phyloP scores from a whole-genome alignment of 352 stramenopile species.

The Globisporangium okanoganense region DNA sequence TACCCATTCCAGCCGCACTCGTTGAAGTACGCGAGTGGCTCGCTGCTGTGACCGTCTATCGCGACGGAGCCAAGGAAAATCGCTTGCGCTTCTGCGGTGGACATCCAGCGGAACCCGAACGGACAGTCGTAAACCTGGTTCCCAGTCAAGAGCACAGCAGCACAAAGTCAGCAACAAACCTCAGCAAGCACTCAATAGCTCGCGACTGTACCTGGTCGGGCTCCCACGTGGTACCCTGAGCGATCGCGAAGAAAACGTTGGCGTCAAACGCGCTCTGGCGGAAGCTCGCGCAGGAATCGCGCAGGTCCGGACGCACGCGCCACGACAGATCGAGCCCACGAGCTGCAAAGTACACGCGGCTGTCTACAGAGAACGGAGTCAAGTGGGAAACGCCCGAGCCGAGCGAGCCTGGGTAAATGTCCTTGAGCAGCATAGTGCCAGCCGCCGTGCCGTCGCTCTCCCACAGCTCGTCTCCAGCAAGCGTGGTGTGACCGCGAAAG shows the following conservation, averaged over 20 bases:
- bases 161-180: background rate
- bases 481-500: constrained; percentile 25
- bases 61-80: constrained; percentile 38
- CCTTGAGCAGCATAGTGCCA: constrained; percentile 62
- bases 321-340: constrained; percentile 67
- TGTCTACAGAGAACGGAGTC: constrained; percentile 49
- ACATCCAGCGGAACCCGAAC: constrained; percentile 76
- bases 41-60: constrained; percentile 19
- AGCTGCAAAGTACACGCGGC: constrained; percentile 79
- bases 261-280: constrained; percentile 55
- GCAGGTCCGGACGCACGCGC: constrained; percentile 28
- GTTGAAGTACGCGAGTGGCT: constrained; percentile 70
- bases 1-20: constrained; percentile 86
- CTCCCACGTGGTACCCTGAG: constrained; percentile 60
- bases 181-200: background rate
- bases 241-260: constrained; percentile 68
- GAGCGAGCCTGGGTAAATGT: constrained; percentile 43
- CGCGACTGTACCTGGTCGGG: constrained; percentile 25
- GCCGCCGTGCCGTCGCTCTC: constrained; percentile 55
- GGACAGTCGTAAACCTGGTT: constrained; percentile 84
- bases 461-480: constrained; percentile 68
- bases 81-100: constrained; percentile 54
- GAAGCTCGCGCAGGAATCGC: constrained; percentile 70
- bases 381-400: constrained; percentile 33
- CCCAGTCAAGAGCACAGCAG: background rate